These are phyloP conservation scores for Hordeum pubiflorum DNA, from an alignment of 202 grass and related monocot genomes.

Conservation along the genomic window DNA sequence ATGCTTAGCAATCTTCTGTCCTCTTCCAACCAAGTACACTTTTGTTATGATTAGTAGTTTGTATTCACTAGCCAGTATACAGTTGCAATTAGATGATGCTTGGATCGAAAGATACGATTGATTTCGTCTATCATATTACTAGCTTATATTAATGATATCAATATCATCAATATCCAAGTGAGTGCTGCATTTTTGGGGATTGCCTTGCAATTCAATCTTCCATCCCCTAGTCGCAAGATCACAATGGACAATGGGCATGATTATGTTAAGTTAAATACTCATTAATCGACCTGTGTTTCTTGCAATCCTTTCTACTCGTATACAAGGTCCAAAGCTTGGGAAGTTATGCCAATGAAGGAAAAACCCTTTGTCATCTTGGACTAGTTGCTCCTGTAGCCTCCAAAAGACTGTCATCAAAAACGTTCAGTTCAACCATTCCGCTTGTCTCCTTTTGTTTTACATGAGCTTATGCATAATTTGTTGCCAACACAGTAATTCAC, in stretches of 20 bases:
- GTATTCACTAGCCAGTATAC: not conserved
- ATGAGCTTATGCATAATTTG: not conserved
- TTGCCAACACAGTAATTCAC: not conserved
- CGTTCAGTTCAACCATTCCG: not conserved
- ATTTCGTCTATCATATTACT: too few species aligned
- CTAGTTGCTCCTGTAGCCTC: not conserved
- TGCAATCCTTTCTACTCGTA: not conserved
- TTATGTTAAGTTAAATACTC: not conserved
- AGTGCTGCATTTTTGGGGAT: not conserved
- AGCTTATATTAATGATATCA: not conserved
- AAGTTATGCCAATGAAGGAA: not conserved
- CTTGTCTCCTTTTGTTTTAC: not conserved
- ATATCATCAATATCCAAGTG: not conserved
- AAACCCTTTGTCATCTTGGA: not conserved
- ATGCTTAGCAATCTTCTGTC: not conserved
- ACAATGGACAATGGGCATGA: not conserved
- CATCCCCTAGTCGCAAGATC: not conserved
- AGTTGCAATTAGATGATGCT: not conserved
- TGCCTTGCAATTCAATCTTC: not conserved
- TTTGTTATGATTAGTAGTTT: not conserved
- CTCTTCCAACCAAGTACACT: not conserved
- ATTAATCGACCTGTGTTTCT: not conserved
- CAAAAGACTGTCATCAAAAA: not conserved
- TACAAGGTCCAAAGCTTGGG: not conserved
- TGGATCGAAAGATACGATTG: not conserved